phyloP scores from a whole-genome alignment of 2,329 filamentous ascomycete genomes.

The Penicillium sumatraense region DNA sequence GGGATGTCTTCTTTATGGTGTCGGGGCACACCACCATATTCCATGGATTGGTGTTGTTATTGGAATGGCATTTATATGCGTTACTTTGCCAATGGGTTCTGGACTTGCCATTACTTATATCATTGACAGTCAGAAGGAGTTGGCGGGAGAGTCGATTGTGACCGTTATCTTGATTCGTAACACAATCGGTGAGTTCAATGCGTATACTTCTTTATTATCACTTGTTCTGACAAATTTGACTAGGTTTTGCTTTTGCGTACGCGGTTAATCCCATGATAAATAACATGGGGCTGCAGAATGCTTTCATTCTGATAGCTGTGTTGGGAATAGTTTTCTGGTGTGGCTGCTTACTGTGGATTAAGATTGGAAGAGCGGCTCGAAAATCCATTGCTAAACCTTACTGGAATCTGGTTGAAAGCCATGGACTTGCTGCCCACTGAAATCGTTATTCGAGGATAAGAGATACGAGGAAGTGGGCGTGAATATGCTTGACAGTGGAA shows the following conservation, averaged over 20 bases:
- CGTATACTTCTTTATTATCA: not conserved
- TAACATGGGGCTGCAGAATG: slow-evolving; percentile 10
- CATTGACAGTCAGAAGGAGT: slow-evolving; percentile 33
- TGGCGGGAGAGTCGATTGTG: slow-evolving; percentile 34
- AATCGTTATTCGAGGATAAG: not conserved
- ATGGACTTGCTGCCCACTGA: slow-evolving; percentile 1
- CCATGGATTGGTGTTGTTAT: slow-evolving; percentile 36
- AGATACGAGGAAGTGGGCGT: not conserved
- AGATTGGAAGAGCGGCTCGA: slow-evolving; percentile 6
- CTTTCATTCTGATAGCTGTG: slow-evolving; percentile 9
- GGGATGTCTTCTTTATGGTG: slow-evolving; percentile 32
- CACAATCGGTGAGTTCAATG: slow-evolving; percentile 32
- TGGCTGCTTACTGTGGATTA: slow-evolving; percentile 8
- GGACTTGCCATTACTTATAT: slow-evolving; percentile 32
- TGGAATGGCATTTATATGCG: slow-evolving; percentile 33
- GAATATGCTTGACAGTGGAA: not conserved
- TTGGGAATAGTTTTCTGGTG: slow-evolving; percentile 6
- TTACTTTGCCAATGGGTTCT: slow-evolving; percentile 28
- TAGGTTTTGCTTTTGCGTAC: slow-evolving; percentile 12
- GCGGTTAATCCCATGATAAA: slow-evolving; percentile 7
- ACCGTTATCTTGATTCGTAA: slow-evolving; percentile 47
- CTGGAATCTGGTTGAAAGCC: slow-evolving; percentile 8
- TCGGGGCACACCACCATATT: slow-evolving; percentile 32
- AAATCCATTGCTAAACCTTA: slow-evolving; percentile 4
- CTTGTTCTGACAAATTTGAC: not conserved